These are phyloP conservation scores for Fusarium sacchari DNA, from an alignment of 2,329 filamentous ascomycete genomes.

Conservation along the genomic window DNA sequence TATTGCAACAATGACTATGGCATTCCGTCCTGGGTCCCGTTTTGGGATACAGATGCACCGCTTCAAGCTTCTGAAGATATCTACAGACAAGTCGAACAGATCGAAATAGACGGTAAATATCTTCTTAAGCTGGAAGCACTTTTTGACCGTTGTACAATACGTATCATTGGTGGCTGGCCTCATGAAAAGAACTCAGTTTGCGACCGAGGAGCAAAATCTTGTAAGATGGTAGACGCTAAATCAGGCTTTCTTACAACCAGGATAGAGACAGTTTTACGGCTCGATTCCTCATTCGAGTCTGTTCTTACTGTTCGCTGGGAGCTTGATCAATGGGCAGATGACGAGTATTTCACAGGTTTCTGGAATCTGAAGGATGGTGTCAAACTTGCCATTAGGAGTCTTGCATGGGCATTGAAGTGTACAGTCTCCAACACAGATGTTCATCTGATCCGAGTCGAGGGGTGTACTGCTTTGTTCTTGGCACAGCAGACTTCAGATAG, in stretches of 20 bases:
- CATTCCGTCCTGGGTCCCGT: background rate
- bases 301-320: fast-evolving
- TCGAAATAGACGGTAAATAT: fast-evolving
- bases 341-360: background rate
- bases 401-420: too few species aligned
- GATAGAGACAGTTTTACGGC: fast-evolving
- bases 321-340: fast-evolving
- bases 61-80: fast-evolving
- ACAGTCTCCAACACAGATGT: fast-evolving
- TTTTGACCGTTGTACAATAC: fast-evolving
- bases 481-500: fast-evolving
- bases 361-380: fast-evolving
- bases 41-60: background rate
- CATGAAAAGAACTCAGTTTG: background rate
- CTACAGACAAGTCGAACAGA: fast-evolving
- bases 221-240: background rate
- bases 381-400: background rate
- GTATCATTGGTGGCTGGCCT: background rate
- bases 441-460: background rate
- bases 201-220: fast-evolving
- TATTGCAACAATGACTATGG: fast-evolving
- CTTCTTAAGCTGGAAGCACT: fast-evolving
- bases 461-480: background rate
- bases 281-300: fast-evolving
- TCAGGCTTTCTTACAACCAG: background rate